phyloP scores from a whole-genome alignment of 2,329 filamentous ascomycete species.

The Colletotrichum horii region DNA sequence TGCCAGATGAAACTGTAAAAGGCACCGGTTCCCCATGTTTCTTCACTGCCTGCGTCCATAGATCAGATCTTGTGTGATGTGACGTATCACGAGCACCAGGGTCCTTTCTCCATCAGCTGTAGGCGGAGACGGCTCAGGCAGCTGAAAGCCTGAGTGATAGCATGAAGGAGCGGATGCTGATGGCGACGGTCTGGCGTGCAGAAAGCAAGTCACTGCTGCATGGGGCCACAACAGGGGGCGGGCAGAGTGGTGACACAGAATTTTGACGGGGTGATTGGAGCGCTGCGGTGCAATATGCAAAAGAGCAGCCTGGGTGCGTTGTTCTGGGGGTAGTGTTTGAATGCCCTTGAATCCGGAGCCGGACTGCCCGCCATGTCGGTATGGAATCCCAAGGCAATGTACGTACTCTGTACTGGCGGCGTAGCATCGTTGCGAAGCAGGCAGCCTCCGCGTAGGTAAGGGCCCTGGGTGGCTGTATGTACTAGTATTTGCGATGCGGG shows the following conservation, averaged over 20 bases:
- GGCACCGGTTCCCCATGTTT: slow-evolving; percentile 33
- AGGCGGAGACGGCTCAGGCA: background rate
- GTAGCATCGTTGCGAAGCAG: background rate
- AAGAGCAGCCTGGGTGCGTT: background rate
- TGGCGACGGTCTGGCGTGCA: slow-evolving; percentile 14
- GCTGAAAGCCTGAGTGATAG: background rate
- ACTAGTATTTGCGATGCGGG: background rate
- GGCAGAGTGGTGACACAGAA: slow-evolving; percentile 3
- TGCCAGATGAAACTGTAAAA: slow-evolving; percentile 25
- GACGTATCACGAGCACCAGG: slow-evolving; percentile 44
- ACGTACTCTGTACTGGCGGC: background rate
- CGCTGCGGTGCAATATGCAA: background rate
- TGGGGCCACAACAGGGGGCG: slow-evolving; percentile 11
- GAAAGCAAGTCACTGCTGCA: slow-evolving; percentile 16
- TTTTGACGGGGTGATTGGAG: background rate
- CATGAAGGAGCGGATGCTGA: background rate
- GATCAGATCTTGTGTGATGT: slow-evolving; percentile 58
- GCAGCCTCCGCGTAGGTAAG: background rate
- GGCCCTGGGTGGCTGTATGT: background rate
- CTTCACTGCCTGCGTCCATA: slow-evolving; percentile 28
- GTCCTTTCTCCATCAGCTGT: background rate
- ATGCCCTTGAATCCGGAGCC: background rate
- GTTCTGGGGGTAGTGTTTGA: background rate
- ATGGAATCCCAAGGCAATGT: background rate
- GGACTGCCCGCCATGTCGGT: background rate